Conservation (phyloP, 2,329 filamentous ascomycete genomes). For the Trichoderma atroviride region DNA sequence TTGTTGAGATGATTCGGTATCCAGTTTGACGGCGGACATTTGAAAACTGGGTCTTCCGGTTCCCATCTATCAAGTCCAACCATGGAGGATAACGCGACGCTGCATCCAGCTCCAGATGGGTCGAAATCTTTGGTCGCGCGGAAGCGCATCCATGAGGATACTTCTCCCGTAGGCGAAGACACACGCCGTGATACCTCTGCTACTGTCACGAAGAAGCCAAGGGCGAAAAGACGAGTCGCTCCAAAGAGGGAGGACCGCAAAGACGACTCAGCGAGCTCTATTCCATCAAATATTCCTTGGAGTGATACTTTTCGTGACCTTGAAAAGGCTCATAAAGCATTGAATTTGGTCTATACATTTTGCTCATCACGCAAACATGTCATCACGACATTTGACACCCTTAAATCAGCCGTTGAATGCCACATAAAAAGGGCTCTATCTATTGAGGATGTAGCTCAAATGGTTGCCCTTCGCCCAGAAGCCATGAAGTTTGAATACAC, state of each 20-base stretch:
- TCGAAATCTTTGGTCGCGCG: background rate
- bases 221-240: background rate
- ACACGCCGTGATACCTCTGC: background rate
- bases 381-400: constrained; percentile 86
- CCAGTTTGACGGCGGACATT: background rate
- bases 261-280: constrained; percentile 27
- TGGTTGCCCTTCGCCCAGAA: constrained; percentile 75
- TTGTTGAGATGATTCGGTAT: background rate
- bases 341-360: constrained; percentile 94
- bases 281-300: constrained; percentile 59
- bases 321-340: constrained; percentile 75
- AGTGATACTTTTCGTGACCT: constrained; percentile 73
- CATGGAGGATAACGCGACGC: background rate
- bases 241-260: background rate
- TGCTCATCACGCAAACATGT: constrained; percentile 91
- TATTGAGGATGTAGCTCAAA: constrained; percentile 78
- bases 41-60: background rate
- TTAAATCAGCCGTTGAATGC: constrained; percentile 80
- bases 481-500: constrained; percentile 85
- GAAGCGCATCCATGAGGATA: background rate
- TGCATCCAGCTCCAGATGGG: background rate
- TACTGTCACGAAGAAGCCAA: background rate
- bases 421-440: constrained; percentile 73
- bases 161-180: background rate
- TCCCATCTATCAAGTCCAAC: background rate